These are phyloP conservation scores for Hymenoscyphus scutula DNA, from an alignment of 2,329 filamentous ascomycete species.

Conservation along the genomic window DNA sequence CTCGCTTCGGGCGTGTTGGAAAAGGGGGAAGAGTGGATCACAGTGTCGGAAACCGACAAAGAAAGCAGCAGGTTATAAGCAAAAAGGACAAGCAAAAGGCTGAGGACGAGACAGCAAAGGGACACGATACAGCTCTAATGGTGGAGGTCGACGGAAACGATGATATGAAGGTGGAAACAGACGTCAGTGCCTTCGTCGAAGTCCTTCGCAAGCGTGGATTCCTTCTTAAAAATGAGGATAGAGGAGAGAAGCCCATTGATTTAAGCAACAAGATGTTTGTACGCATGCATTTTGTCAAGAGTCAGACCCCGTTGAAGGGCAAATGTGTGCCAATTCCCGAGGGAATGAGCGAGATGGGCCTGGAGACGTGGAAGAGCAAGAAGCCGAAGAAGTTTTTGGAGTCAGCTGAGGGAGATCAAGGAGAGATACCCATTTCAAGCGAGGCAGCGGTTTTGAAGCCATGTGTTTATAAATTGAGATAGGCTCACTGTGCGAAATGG, in stretches of 20 bases:
- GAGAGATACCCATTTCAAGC: slow-evolving; percentile 60
- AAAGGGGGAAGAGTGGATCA: slow-evolving; percentile 57
- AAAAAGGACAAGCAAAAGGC: slow-evolving; percentile 41
- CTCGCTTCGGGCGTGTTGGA: slow-evolving; percentile 69
- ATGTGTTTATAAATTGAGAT: slow-evolving; percentile 88
- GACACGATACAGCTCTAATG: slow-evolving; percentile 56
- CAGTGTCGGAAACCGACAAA: slow-evolving; percentile 69
- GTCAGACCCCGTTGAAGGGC: slow-evolving; percentile 68
- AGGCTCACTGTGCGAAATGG: background rate
- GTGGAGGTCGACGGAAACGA: slow-evolving; percentile 70
- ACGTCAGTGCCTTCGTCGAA: slow-evolving; percentile 82
- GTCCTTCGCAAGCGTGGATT: slow-evolving; percentile 81
- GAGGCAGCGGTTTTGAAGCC: slow-evolving; percentile 76
- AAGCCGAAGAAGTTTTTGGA: slow-evolving; percentile 76
- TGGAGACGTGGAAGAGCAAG: slow-evolving; percentile 64
- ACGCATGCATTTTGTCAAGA: slow-evolving; percentile 91
- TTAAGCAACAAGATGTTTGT: slow-evolving; percentile 97
- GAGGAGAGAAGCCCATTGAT: slow-evolving; percentile 65
- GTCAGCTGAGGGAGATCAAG: slow-evolving; percentile 66
- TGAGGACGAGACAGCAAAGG: slow-evolving; percentile 47
- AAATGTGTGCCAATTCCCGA: slow-evolving; percentile 58
- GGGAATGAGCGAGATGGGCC: slow-evolving; percentile 49
- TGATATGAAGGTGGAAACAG: slow-evolving; percentile 68
- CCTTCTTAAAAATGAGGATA: slow-evolving; percentile 57
- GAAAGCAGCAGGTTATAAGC: slow-evolving; percentile 47